Base-by-base conservation (phyloP, 176 grass and related monocot species). In the Phoenix roebelenii region DNA sequence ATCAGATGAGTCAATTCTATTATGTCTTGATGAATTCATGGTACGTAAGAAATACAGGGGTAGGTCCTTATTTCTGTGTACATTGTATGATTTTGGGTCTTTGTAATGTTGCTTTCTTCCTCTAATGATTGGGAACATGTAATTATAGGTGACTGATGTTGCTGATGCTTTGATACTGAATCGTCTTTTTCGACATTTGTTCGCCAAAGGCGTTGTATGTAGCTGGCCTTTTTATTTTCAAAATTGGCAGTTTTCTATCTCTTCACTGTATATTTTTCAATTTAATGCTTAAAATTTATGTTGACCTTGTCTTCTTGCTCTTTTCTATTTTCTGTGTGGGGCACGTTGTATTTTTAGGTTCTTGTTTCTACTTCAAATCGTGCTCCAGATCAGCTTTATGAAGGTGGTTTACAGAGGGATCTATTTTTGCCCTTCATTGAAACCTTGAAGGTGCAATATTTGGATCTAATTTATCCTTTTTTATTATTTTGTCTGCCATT, bases 11-110 rank as follows among this genome's bases (percentile, higher is more conserved):
- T 81, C 92, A 54, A 82, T 91, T 71, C 72, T 97, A 74, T 75
- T 97, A 63, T 97, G 92, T 72, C 69, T 97, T 71, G 90, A 95
- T 82, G 90, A 95, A 68, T 95, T 95, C 79, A 95, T 95, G 90
- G 90, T 95, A 82, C 66, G 70, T 64, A 4, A 25, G 52, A 35
- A 15, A 22, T 23, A 50, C 7, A 50, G 23, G 24, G 9, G 22
- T 74, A 51, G 18, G 25, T 66, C 29, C 7, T 79, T 55, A 24
- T 25, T 60, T 30, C 17, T 50, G n/a, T 54, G 54, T 26, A 52
- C 22, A 55, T 48, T 76, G 3, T 19, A 0, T 6, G 9, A 5
- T 68, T 44, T 44, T 44, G 35, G 7, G 9, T 44, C 9, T 44
- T 30, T 24, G 0, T 5, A 50, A 3, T 44, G 20, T 50, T 55